Conservation (phyloP, 2,329 filamentous ascomycete genomes). For the Colletotrichum simmondsii region DNA sequence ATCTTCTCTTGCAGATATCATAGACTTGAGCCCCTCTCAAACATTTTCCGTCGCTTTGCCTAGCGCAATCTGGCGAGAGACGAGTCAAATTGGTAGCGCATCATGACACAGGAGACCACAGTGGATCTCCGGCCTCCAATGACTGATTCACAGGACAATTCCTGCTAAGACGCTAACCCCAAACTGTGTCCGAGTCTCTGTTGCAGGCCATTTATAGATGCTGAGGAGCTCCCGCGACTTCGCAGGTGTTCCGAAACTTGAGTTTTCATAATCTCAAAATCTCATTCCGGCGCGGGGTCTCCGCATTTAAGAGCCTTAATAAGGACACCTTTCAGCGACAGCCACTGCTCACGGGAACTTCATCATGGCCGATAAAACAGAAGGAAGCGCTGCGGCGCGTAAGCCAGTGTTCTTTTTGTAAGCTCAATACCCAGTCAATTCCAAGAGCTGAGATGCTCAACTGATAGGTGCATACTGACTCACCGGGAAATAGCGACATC, state of each 20-base stretch:
- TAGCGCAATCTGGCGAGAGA: not conserved
- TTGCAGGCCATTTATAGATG: not conserved
- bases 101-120: not conserved
- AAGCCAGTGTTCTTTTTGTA: conserved; percentile 58
- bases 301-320: not conserved
- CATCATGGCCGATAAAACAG: not conserved
- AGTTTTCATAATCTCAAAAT: not conserved
- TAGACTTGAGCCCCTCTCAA: no score
- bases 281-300: not conserved
- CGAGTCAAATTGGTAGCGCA: not conserved
- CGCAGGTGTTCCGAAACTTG: not conserved
- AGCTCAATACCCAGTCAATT: conserved; percentile 13
- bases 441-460: not conserved
- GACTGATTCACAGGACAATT: conserved; percentile 4
- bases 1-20: no score
- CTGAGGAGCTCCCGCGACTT: not conserved
- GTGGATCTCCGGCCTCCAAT: not conserved
- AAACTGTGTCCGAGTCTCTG: not conserved
- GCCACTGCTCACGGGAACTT: not conserved
- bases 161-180: not conserved
- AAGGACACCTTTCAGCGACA: not conserved
- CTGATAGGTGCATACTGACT: not conserved
- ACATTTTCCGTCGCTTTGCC: not conserved
- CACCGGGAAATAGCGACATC: conserved; percentile 79
- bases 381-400: conserved; percentile 41